A percentile compares a stretch with the other conserved stretches of the same genome.
phyloP scores from a whole-genome alignment of 257 asterid genomes.

The Gynochthodes officinalis region DNA sequence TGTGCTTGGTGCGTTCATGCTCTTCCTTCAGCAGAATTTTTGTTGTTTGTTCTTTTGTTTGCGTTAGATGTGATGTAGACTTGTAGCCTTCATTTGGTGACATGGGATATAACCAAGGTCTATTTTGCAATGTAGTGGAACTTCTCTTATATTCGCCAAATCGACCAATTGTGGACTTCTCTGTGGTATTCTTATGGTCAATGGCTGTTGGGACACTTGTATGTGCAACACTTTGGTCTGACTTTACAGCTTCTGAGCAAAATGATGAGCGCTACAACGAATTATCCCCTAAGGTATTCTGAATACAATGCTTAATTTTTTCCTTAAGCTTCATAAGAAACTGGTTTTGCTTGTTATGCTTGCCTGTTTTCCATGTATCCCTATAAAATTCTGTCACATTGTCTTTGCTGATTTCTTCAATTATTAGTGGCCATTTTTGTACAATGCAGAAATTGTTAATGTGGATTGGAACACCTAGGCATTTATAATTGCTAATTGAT shows the following conservation, averaged over 20 bases:
- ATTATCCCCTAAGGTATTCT: constrained; percentile 52
- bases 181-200: constrained; percentile 81
- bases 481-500: background rate
- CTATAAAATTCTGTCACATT: background rate
- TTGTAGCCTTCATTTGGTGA: background rate
- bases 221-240: constrained; percentile 81
- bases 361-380: background rate
- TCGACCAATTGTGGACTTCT: constrained; percentile 79
- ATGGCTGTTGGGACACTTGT: constrained; percentile 93
- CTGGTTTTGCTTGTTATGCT: background rate
- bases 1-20: no score
- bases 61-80: background rate
- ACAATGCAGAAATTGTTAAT: background rate
- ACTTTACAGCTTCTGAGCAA: constrained; percentile 60
- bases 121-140: constrained; percentile 56
- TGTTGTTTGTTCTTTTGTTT: background rate
- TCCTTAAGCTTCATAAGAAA: background rate
- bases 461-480: background rate
- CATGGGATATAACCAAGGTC: background rate
- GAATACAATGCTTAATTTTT: background rate
- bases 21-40: background rate
- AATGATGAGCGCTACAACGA: constrained; percentile 54
- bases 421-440: background rate
- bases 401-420: background rate
- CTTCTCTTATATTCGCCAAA: constrained; percentile 81